A percentile compares a stretch with the other conserved stretches of the same genome.
phyloP scores from a whole-genome alignment of 2,329 filamentous ascomycete genomes.

The Cladosporium velox region DNA sequence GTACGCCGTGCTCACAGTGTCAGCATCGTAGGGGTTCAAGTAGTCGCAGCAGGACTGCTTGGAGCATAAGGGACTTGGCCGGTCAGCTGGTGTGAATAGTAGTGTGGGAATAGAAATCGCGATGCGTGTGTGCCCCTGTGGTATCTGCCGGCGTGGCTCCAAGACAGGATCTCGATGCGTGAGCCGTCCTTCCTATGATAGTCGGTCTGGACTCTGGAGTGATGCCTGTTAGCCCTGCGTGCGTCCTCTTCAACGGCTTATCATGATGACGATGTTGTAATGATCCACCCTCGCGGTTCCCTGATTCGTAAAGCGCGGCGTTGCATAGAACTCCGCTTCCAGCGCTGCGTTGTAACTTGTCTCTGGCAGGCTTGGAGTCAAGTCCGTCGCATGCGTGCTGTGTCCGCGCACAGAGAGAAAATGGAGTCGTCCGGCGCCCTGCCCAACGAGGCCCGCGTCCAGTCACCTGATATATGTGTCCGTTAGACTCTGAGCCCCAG shows the following conservation, averaged over 20 bases:
- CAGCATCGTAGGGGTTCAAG: neutral
- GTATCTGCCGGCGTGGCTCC: neutral
- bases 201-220: neutral
- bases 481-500: slow-evolving; percentile 16
- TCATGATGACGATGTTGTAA: slow-evolving; percentile 1
- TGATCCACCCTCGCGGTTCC: slow-evolving; percentile 3
- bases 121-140: neutral
- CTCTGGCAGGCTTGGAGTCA: slow-evolving; percentile 10
- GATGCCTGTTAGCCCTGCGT: slow-evolving; percentile 4
- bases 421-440: slow-evolving; percentile 1
- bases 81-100: neutral
- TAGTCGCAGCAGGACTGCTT: neutral
- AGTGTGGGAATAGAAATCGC: neutral
- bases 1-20: neutral
- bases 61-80: neutral
- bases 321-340: slow-evolving; percentile 7
- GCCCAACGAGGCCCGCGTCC: slow-evolving; percentile 4
- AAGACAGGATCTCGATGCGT: neutral
- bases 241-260: neutral
- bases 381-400: slow-evolving; percentile 9
- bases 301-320: slow-evolving; percentile 10
- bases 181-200: neutral
- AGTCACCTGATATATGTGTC: slow-evolving; percentile 16
- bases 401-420: slow-evolving; percentile 7
- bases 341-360: slow-evolving; percentile 10